Base-by-base conservation (phyloP, 2,329 filamentous ascomycete genomes). In the Sarocladiaceae sp. region DNA sequence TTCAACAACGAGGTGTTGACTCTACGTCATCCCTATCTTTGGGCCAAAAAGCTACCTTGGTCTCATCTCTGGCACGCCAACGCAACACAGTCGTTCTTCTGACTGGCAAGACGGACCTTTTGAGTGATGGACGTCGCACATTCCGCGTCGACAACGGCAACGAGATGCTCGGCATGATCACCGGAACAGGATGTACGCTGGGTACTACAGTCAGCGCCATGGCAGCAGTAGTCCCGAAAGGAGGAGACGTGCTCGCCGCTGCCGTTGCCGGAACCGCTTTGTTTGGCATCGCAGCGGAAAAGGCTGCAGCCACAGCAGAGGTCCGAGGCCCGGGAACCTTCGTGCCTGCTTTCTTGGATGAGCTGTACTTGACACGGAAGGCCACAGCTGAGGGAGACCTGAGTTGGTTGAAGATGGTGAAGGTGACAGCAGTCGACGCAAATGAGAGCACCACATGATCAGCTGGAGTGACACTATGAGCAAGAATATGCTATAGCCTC, bases 251-350 rank as follows among this genome's bases (percentile, higher is more conserved):
- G 62, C 72, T 97, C n/a, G 68, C 83, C 1, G 90, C 90, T 4
- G 82, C 84, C 0, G 65, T 96, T 1, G 83, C 90, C 0, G 92
- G 78, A 0, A 70, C 95, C 17, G 66, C 94, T 57, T 80, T 90
- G 65, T 97, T 87, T 64, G 91, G 94, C 65, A 71, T 82, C 20
- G 82, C 83, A 1, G 88, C 90, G 0, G 86, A 93, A 70, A 70
- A 72, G 49, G 83, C 84, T 1, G 88, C 88, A 0, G 80, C 80
- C 61, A 73, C 82, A 50, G 54, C 71, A 0, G 78, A 84, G 56
- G 89, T 94, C 3, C 76, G 75, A 54, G 93, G 93, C 0, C 91
- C 93, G 0, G 93, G 93, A 0, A 90, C 84, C 1, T 97, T 97
- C 72, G 84, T 95, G 12, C 87, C 90, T 0, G 86, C 86, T 0